Evolutionary conservation across 331 rosid genomes (phyloP), one percentile per base, ranked within the genome.

Genomic region (Erythrophleum ivorense): DNA sequence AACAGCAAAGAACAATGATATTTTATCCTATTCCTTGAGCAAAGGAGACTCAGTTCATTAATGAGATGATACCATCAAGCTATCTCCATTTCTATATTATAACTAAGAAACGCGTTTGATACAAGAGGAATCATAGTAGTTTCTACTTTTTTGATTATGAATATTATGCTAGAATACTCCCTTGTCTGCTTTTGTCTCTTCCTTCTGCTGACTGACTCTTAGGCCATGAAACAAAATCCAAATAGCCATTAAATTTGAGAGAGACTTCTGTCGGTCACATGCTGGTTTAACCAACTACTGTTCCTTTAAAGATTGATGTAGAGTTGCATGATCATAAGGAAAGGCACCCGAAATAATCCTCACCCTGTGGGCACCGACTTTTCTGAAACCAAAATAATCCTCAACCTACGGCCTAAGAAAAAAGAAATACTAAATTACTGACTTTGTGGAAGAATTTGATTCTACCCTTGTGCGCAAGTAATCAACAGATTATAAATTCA

Each of bases 171-270:
- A 57, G 31, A 57, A 57, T 5, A 9, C n/a, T 31, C 18, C 41
- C 68, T 18, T 33, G 63, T 71, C 31, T 49, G 43, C 29, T 53
- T 65, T 65, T 36, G 77, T 34, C 77, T 9, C 33, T n/a, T 73
- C 29, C 63, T 7, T 1, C 9, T 62, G 41, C 41, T 33, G 31
- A 34, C 48, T 14, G 40, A 66, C 24, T 66, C 31, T 49, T 48
- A 10, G 9, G 64, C 10, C 31, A 16, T 70, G 13, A 49, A 49
- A 50, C 43, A 49, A 52, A 60, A 29, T 29, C 29, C 58, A 24
- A 57, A 58, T 14, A 8, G 64, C 34, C 19, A 9, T 31, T 50
- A 72, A 72, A 72, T 50, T 29, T 24, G 68, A 5, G 60, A 36
- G 13, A 49, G 60, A 71, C 41, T 16, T 72, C 5, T 52, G 31